A percentile compares a stretch with the other conserved stretches of the same genome.
Evolutionary conservation across 1,139 yeast genomes (phyloP).

Genomic region (Lodderomyces margitis): DNA sequence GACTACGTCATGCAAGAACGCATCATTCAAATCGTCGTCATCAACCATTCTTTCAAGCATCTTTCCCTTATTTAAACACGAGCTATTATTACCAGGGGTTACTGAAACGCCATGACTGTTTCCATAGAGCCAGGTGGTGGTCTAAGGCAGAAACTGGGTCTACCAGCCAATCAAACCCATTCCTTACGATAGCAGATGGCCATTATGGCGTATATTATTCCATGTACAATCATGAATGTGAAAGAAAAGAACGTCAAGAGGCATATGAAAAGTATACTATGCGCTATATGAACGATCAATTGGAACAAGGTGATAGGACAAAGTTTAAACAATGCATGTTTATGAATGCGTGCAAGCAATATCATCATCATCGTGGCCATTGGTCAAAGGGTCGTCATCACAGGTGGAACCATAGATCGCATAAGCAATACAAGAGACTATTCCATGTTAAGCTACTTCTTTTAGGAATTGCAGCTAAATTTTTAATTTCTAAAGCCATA

Average conservation of each 20-base stretch:
- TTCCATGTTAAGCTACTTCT: slow-evolving; percentile 12
- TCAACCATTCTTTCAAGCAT: slow-evolving; percentile 41
- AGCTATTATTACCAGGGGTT: slow-evolving; percentile 19
- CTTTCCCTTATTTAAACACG: slow-evolving; percentile 33
- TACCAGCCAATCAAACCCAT: slow-evolving; percentile 22
- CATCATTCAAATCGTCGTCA: slow-evolving; percentile 8
- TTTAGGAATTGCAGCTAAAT: slow-evolving; percentile 14
- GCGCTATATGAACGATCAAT: slow-evolving; percentile 13
- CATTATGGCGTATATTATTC: slow-evolving; percentile 48
- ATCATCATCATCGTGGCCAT: slow-evolving; percentile 1
- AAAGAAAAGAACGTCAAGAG: slow-evolving; percentile 13
- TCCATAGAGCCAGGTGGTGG: slow-evolving; percentile 19
- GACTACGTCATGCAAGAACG: slow-evolving; percentile 1
- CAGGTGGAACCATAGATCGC: slow-evolving; percentile 5
- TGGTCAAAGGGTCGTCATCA: neutral
- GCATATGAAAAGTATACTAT: slow-evolving; percentile 12
- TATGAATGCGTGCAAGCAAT: slow-evolving; percentile 1
- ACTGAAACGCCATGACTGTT: slow-evolving; percentile 17
- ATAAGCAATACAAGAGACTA: slow-evolving; percentile 4
- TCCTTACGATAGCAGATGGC: slow-evolving; percentile 36
- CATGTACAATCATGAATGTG: slow-evolving; percentile 37
- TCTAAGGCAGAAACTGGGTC: slow-evolving; percentile 34
- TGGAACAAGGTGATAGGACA: slow-evolving; percentile 13
- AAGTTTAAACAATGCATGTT: slow-evolving; percentile 6
- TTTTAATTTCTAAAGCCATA: slow-evolving; percentile 13